These are phyloP conservation scores for Cyclotella choctawhatcheeana DNA, from an alignment of 108 stramenopile species.

Conservation along the genomic window DNA sequence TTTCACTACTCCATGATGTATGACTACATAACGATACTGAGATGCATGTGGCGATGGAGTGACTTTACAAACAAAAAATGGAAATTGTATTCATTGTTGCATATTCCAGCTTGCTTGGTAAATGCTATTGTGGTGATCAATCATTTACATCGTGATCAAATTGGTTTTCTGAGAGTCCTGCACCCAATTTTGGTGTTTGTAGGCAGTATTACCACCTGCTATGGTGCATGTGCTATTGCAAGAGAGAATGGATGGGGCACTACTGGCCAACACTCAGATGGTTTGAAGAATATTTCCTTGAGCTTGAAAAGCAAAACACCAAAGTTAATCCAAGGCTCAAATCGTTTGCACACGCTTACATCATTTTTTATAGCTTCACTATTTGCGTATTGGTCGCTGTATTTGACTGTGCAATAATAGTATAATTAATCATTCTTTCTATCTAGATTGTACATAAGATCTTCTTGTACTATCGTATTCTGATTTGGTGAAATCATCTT, in stretches of 20 bases:
- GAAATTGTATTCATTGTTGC: conserved; percentile 29
- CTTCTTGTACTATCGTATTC: too few species aligned
- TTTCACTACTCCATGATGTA: conserved; percentile 46
- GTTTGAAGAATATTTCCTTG: background rate
- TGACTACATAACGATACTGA: conserved; percentile 23
- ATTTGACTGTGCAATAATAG: too few species aligned
- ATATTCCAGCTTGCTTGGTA: conserved; percentile 31
- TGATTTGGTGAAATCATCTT: too few species aligned
- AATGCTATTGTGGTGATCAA: conserved; percentile 44
- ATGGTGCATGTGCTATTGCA: conserved; percentile 25
- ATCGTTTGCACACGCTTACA: conserved; percentile 16
- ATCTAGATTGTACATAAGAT: too few species aligned
- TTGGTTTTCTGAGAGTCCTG: conserved; percentile 19
- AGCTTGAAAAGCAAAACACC: background rate
- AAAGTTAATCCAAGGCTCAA: conserved; percentile 11
- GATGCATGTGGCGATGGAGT: conserved; percentile 43
- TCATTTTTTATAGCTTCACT: conserved; percentile 24
- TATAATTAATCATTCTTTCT: too few species aligned
- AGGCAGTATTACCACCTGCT: conserved; percentile 21
- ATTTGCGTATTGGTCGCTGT: conserved; percentile 25
- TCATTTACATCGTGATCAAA: conserved; percentile 38
- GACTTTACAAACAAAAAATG: conserved; percentile 35
- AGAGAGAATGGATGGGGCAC: conserved; percentile 21
- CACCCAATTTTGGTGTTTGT: conserved; percentile 37
- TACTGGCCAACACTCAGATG: background rate